phyloP scores from a whole-genome alignment of 257 asterid species.

The Euphrasia confusa region DNA sequence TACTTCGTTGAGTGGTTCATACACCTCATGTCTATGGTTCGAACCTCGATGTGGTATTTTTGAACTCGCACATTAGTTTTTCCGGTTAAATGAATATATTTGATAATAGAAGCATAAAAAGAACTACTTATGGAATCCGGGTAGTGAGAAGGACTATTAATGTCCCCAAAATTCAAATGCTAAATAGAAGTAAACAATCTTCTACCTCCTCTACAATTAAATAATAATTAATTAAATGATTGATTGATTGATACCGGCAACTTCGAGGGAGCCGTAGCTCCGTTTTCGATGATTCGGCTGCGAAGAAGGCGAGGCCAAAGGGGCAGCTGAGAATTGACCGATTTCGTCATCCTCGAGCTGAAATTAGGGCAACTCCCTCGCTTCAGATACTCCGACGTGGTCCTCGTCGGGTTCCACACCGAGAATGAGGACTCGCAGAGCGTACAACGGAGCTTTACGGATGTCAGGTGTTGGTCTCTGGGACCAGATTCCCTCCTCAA shows the following conservation, averaged over 20 bases:
- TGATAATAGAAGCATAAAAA: no score
- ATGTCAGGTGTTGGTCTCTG: constrained; percentile 63
- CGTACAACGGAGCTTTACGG: constrained; percentile 77
- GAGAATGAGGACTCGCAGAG: constrained; percentile 69
- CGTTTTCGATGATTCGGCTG: constrained; percentile 46
- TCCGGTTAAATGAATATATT: no score
- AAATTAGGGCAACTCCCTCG: constrained; percentile 78
- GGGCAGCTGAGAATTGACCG: constrained; percentile 48
- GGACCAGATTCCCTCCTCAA: no score
- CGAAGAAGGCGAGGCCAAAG: constrained; percentile 55
- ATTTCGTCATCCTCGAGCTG: constrained; percentile 38
- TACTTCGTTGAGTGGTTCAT: no score
- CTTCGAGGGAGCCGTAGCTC: constrained; percentile 28
- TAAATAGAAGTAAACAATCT: no score
- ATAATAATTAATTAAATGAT: neutral
- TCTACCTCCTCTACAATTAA: no score
- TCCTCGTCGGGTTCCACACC: constrained; percentile 79
- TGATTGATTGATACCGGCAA: neutral
- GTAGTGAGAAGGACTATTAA: no score
- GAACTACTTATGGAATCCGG: no score
- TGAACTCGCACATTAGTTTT: no score
- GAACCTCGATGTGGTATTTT: no score
- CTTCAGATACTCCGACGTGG: constrained; percentile 81
- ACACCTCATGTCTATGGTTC: no score
- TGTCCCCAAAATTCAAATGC: no score